phyloP scores from a whole-genome alignment of 1,139 yeast genomes.

The Blastobotrys aristatus region DNA sequence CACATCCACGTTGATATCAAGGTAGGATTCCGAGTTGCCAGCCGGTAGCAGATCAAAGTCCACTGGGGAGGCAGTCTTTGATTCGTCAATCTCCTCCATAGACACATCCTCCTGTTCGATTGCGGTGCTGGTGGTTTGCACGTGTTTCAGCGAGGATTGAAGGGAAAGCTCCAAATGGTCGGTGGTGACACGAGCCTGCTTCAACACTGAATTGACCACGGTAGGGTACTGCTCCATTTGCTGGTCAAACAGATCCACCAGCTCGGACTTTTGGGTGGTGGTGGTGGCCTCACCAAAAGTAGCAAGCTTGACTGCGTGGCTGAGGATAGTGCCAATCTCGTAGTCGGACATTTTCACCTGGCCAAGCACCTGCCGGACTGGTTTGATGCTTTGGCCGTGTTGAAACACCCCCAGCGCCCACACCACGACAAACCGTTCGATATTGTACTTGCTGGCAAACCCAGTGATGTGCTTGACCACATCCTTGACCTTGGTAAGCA shows the following conservation, averaged over 20 bases:
- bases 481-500: conserved; percentile 2
- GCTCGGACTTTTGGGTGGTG: conserved; percentile 8
- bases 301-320: conserved; percentile 14
- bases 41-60: conserved; percentile 1
- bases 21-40: conserved; percentile 2
- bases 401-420: conserved; percentile 28
- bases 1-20: conserved; percentile 6
- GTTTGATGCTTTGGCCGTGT: conserved; percentile 23
- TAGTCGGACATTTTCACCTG: conserved; percentile 22
- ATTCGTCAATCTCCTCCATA: conserved; percentile 1
- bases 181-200: conserved; percentile 39
- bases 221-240: conserved; percentile 25
- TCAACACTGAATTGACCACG: conserved; percentile 42
- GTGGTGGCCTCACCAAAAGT: conserved; percentile 7
- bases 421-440: conserved; percentile 29
- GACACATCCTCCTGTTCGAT: background rate
- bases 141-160: conserved; percentile 48
- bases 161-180: conserved; percentile 63
- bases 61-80: background rate
- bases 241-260: conserved; percentile 22
- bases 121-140: too few relatives aligned
- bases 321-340: conserved; percentile 18
- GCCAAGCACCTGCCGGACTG: conserved; percentile 26
- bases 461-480: conserved; percentile 24
- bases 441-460: conserved; percentile 29